phyloP scores from a whole-genome alignment of 2,329 filamentous ascomycete genomes.

The Alternaria sp. region DNA sequence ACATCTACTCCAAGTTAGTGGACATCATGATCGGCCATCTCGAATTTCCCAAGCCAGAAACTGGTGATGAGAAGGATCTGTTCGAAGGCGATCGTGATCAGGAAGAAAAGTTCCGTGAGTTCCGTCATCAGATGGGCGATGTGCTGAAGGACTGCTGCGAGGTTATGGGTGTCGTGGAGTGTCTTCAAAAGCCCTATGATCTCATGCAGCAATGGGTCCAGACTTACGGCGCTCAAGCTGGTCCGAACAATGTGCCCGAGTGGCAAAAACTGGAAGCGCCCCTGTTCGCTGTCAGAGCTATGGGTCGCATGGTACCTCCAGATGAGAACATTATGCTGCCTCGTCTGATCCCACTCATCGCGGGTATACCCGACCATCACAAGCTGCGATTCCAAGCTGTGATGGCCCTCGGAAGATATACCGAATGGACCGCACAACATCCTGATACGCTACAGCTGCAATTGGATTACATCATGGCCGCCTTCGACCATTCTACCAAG shows the following conservation, averaged over 20 bases:
- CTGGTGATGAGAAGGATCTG: conserved; percentile 78
- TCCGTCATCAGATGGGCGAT: conserved; percentile 96
- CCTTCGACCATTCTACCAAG: conserved; percentile 86
- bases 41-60: conserved; percentile 82
- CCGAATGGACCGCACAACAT: conserved; percentile 95
- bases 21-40: conserved; percentile 93
- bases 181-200: conserved; percentile 85
- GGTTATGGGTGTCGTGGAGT: conserved; percentile 92
- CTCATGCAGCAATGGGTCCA: conserved; percentile 89
- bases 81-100: conserved; percentile 96
- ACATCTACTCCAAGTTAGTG: conserved; percentile 87
- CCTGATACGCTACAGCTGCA: conserved; percentile 91
- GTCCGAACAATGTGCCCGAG: conserved; percentile 79
- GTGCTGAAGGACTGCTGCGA: conserved; percentile 97
- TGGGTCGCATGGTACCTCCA: conserved; percentile 94
- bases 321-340: conserved; percentile 88
- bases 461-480: conserved; percentile 93
- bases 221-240: conserved; percentile 79
- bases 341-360: conserved; percentile 90
- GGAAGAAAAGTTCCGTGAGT: conserved; percentile 96
- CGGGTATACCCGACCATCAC: conserved; percentile 93
- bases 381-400: conserved; percentile 99
- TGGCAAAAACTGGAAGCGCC: conserved; percentile 98
- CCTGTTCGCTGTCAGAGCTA: conserved; percentile 91
- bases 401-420: conserved; percentile 96